Percentiles rank a stretch among this genome's conserved stretches.
These are phyloP conservation scores for Spirogloea muscicola DNA, from an alignment of 139 green algal species.

Conservation along the genomic window DNA sequence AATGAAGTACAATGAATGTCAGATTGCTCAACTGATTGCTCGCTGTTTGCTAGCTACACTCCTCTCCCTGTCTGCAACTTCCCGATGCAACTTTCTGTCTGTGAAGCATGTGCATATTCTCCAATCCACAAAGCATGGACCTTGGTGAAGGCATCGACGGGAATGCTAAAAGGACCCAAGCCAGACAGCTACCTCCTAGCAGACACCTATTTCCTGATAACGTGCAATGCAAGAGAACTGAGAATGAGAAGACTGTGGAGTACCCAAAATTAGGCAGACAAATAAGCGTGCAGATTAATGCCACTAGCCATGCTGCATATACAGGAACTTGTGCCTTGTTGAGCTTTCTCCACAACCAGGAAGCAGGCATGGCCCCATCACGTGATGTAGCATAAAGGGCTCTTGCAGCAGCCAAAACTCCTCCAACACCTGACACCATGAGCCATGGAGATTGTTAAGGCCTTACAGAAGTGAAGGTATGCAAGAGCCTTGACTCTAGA, in stretches of 20 bases:
- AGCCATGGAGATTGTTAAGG: not conserved
- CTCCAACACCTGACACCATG: conserved; percentile 1
- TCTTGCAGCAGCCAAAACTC: conserved; percentile 2
- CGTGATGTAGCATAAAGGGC: conserved; percentile 6
- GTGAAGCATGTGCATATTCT: not conserved
- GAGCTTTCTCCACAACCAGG: conserved; percentile 8
- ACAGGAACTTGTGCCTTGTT: not conserved
- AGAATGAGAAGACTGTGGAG: not conserved
- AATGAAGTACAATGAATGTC: too few species aligned
- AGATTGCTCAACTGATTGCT: not conserved
- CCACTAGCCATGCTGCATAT: conserved; percentile 17
- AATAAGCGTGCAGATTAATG: not conserved
- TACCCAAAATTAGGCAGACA: conserved; percentile 14
- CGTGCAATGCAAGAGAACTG: not conserved
- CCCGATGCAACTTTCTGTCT: not conserved
- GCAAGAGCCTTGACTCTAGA: not conserved
- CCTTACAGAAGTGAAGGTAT: not conserved
- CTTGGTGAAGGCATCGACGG: not conserved
- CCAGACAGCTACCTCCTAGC: not conserved
- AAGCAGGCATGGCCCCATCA: conserved; percentile 14
- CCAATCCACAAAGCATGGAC: not conserved
- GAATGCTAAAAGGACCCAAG: not conserved
- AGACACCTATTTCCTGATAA: not conserved
- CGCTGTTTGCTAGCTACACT: not conserved
- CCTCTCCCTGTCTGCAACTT: not conserved